Base-by-base conservation (phyloP, 192 early-diverging fungal species). In the Kappamyces sp. region DNA sequence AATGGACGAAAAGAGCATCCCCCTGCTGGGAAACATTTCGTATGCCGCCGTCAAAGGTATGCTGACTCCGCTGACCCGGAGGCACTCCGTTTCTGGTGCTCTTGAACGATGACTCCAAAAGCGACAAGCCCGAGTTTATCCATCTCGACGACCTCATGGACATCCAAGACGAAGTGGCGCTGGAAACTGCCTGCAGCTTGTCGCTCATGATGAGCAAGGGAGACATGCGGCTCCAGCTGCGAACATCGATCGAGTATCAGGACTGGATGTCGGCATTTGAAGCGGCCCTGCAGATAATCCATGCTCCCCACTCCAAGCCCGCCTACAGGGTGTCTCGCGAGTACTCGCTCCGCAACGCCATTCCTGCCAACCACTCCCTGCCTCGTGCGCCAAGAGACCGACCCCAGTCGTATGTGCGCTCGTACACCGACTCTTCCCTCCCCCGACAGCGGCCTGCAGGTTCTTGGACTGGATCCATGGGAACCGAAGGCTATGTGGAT, bases 21-120 rank as follows among this genome's bases (percentile, higher is more conserved):
- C 59, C 7, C 14, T 31, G 37, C 39, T 60, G 12, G 59, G 59
- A 14, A 42, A 37, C 63, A 55, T 71, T 60, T 35, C 59, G 51
- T 38, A 36, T 12, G 41, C 59, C 14, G 59, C 59, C 14, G 40
- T 38, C 36, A 60, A 60, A 33, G 22, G 22, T 22, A 22, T 22
- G 22, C 22, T 22, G 22, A 22, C 22, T 22, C 22, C 22, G 22
- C 22, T 22, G 22, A 22, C 22, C 22, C 22, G 22, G 22, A 42
- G 40, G 15, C 9, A 60, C 59, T 9, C 59, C 59, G 7, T 30
- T 60, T 1, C 35, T 60, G 7, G 34, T 60, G 35, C 32, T 60
- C 4, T 15, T 60, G 46, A 31, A 31, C 14, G n/a, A 43, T n/a
- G 59, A 60, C 40, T n/a, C 22, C 31, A 2, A 36, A 6, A 15